These are phyloP conservation scores for Arctium lappa DNA, from an alignment of 129 eudicot species.

Conservation along the genomic window DNA sequence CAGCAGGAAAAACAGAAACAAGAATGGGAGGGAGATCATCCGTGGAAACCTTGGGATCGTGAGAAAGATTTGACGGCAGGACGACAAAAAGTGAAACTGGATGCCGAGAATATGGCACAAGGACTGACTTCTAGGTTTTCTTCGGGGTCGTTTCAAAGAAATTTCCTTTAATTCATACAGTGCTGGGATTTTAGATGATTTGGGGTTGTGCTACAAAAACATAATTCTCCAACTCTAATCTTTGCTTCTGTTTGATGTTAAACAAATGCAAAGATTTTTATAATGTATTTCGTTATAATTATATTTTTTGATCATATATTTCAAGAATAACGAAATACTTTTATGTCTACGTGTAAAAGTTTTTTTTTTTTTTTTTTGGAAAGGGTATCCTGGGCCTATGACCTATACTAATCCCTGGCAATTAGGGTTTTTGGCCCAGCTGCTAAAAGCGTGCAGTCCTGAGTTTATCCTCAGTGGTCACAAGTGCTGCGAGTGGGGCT, in stretches of 20 bases:
- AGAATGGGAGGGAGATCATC: conserved; percentile 93
- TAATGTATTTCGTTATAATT: not conserved
- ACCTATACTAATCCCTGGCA: no score
- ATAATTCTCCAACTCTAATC: not conserved
- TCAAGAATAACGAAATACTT: not conserved
- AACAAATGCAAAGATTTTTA: not conserved
- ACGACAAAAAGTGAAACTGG: conserved; percentile 77
- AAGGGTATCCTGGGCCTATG: no score
- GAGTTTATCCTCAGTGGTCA: no score
- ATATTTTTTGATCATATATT: not conserved
- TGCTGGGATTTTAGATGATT: conserved; percentile 1
- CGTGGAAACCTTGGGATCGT: conserved; percentile 99
- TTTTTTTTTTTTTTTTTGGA: no score
- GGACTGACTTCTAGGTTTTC: conserved; percentile 85
- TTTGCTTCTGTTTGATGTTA: not conserved
- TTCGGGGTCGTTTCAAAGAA: conserved; percentile 86
- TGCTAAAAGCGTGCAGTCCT: no score
- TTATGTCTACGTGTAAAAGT: not conserved
- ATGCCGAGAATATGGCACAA: conserved; percentile 66
- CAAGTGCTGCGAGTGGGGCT: no score
- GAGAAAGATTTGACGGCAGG: conserved; percentile 95
- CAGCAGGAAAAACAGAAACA: conserved; percentile 42
- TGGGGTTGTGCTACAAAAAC: not conserved
- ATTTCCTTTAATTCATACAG: conserved; percentile 46
- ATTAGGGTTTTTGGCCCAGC: no score